Evolutionary conservation across 768 basidiomycete species (phyloP).

Genomic region (Kwoniella dendrophila): DNA sequence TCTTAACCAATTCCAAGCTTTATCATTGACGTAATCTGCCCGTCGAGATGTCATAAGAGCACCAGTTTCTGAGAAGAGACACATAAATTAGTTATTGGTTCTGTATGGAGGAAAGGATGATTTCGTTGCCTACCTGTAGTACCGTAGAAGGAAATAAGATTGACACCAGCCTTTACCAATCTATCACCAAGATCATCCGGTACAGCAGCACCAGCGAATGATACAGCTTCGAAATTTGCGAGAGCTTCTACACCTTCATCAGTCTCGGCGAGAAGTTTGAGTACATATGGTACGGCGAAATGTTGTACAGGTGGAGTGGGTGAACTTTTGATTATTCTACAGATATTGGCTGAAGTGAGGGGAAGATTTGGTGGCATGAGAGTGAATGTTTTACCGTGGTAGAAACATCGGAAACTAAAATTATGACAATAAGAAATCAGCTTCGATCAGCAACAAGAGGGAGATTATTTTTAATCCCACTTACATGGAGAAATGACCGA

Average conservation of each 20-base stretch:
- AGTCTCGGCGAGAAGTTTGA: conserved; percentile 61
- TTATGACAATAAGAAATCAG: background rate
- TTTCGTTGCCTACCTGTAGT: conserved; percentile 54
- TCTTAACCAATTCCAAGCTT: conserved; percentile 64
- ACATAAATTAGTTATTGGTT: background rate
- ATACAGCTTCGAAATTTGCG: conserved; percentile 60
- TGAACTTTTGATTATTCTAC: conserved; percentile 38
- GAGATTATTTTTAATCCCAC: conserved; percentile 10
- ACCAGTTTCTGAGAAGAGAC: conserved; percentile 41
- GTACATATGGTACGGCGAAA: conserved; percentile 57
- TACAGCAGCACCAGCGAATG: conserved; percentile 63
- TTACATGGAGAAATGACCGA: conserved; percentile 53
- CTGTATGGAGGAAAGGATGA: background rate
- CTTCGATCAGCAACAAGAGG: background rate
- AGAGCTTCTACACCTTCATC: conserved; percentile 60
- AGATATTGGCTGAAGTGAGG: conserved; percentile 51
- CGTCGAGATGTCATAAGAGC: conserved; percentile 53
- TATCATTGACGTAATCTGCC: conserved; percentile 60
- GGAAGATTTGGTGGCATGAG: conserved; percentile 52
- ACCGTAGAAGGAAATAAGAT: conserved; percentile 62
- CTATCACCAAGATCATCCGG: conserved; percentile 64
- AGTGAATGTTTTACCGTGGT: conserved; percentile 51
- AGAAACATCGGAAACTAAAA: conserved; percentile 51
- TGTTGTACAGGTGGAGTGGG: conserved; percentile 48
- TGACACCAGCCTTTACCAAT: conserved; percentile 61